A percentile compares a stretch with the other conserved stretches of the same genome.
phyloP scores from a whole-genome alignment of 2,329 filamentous ascomycete species.

The Magnaporthales sp. region DNA sequence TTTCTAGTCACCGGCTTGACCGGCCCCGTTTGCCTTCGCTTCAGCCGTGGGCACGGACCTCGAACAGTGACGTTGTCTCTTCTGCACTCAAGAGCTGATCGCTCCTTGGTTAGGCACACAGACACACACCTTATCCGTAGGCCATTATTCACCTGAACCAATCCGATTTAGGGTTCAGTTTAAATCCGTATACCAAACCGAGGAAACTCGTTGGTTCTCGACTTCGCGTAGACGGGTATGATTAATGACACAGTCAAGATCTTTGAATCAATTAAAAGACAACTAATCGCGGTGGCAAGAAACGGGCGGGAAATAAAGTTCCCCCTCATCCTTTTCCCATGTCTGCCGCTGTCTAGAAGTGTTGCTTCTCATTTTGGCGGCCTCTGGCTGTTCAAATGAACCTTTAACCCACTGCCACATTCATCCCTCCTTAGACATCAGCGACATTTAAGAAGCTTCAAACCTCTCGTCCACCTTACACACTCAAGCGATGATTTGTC shows the following conservation, averaged over 20 bases:
- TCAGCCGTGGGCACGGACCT: background rate
- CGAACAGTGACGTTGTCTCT: background rate
- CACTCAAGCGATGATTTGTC: background rate
- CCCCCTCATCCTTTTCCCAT: background rate
- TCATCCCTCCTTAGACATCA: background rate
- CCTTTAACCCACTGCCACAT: background rate
- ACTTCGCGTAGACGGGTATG: background rate
- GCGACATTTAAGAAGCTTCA: background rate
- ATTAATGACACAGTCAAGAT: background rate
- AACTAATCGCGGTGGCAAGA: background rate
- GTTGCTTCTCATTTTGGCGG: background rate
- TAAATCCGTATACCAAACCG: background rate
- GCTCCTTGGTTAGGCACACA: background rate
- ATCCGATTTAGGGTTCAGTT: background rate
- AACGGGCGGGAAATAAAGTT: background rate
- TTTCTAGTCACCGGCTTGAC: too few species aligned
- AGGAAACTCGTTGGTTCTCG: background rate
- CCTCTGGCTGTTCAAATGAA: background rate
- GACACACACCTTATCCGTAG: background rate
- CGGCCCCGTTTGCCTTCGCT: too few species aligned
- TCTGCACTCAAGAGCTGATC: background rate
- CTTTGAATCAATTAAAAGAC: background rate
- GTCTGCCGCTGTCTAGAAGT: background rate
- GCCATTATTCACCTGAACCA: background rate
- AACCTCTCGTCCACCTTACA: background rate